A percentile compares a stretch with the other conserved stretches of the same genome.
Conservation (phyloP, 768 basidiomycete species). For the Paxillus ammoniavirescens region DNA sequence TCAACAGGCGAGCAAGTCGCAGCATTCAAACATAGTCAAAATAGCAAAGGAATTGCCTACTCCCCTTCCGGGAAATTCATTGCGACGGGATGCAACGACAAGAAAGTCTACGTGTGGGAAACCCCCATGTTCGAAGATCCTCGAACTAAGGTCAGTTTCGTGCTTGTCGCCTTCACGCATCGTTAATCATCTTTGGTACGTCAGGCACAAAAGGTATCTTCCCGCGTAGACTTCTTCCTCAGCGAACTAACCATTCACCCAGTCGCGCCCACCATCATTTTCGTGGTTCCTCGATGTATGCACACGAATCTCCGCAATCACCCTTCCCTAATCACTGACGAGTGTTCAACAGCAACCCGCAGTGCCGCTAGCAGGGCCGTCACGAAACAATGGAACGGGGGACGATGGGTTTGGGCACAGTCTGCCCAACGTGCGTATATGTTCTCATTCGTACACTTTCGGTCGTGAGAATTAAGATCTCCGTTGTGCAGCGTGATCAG, state of each 20-base stretch:
- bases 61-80: too few relatives aligned
- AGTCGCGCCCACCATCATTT: neutral
- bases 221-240: neutral
- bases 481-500: too few relatives aligned
- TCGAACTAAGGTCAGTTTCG: neutral
- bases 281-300: neutral
- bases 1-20: too few relatives aligned
- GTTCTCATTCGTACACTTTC: too few relatives aligned
- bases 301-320: neutral
- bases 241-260: neutral
- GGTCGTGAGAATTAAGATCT: too few relatives aligned
- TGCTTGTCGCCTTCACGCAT: neutral
- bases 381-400: neutral
- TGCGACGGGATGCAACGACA: too few relatives aligned
- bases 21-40: too few relatives aligned
- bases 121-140: neutral
- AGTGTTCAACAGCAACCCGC: neutral
- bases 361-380: neutral
- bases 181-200: neutral
- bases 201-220: neutral
- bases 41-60: too few relatives aligned
- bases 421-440: neutral
- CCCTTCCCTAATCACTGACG: neutral
- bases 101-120: neutral
- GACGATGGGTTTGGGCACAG: neutral